These are phyloP conservation scores for Lecanicillium sp. DNA, from an alignment of 2,329 filamentous ascomycete species.

Conservation along the genomic window DNA sequence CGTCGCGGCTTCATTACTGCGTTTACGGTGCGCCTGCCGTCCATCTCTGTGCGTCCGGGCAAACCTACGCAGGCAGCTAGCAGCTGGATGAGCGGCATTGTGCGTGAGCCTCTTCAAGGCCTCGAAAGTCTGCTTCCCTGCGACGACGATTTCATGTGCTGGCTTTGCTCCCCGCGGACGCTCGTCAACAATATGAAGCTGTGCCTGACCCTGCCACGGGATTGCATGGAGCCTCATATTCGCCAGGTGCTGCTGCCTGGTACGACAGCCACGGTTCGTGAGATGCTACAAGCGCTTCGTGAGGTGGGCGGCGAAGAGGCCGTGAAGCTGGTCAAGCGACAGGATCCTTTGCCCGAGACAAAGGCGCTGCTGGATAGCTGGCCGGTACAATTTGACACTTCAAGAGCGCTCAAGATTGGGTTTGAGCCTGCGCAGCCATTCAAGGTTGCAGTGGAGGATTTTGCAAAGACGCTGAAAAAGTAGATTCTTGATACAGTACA, in stretches of 20 bases:
- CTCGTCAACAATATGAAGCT: slow-evolving; percentile 40
- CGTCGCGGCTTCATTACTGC: slow-evolving; percentile 48
- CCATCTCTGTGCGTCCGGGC: slow-evolving; percentile 49
- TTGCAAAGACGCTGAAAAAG: slow-evolving; percentile 13
- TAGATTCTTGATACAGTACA: no score
- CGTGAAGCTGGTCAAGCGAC: slow-evolving; percentile 30
- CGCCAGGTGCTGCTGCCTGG: slow-evolving; percentile 44
- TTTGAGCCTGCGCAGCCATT: slow-evolving; percentile 35
- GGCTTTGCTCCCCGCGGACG: slow-evolving; percentile 43
- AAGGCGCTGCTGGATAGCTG: slow-evolving; percentile 44
- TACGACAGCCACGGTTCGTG: slow-evolving; percentile 40
- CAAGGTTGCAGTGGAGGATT: slow-evolving; percentile 22
- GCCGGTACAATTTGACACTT: slow-evolving; percentile 42
- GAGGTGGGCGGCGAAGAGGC: slow-evolving; percentile 38
- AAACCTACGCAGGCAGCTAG: slow-evolving; percentile 49
- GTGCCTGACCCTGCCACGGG: slow-evolving; percentile 17
- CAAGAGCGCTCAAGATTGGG: slow-evolving; percentile 43
- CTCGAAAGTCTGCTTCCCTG: slow-evolving; percentile 38
- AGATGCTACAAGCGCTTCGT: slow-evolving; percentile 43
- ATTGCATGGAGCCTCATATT: slow-evolving; percentile 9
- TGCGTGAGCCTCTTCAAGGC: slow-evolving; percentile 44
- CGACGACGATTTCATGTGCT: slow-evolving; percentile 34
- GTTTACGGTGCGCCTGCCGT: slow-evolving; percentile 47
- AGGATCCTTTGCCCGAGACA: slow-evolving; percentile 36
- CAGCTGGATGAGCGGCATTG: slow-evolving; percentile 51